Conservation (phyloP, 1,284 basidiomycete species). For the Entoloma clypeatum region DNA sequence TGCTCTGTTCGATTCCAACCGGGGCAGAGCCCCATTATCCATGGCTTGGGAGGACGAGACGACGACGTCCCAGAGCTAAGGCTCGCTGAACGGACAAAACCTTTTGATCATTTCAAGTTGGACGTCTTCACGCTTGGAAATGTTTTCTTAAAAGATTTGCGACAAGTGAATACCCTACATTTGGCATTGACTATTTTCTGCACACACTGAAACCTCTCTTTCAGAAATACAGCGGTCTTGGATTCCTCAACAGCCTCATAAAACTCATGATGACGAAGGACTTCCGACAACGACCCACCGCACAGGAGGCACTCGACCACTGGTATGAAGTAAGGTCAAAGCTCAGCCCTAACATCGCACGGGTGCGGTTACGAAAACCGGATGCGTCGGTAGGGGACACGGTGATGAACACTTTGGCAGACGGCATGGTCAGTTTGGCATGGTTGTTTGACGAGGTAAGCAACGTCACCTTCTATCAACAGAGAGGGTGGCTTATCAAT, state of each 20-base stretch:
- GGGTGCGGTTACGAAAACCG: no score
- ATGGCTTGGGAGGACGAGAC: slow-evolving; percentile 25
- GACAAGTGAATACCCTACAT: slow-evolving; percentile 13
- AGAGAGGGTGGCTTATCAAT: no score
- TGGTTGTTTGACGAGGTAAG: no score
- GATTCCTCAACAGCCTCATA: slow-evolving; percentile 22
- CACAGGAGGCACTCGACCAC: no score
- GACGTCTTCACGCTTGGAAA: no score
- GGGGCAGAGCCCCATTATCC: slow-evolving; percentile 17
- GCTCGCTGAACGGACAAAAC: slow-evolving; percentile 15
- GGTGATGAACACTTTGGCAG: no score
- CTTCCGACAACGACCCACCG: no score
- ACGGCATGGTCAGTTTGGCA: no score
- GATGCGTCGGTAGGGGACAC: no score
- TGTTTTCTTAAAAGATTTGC: slow-evolving; percentile 24
- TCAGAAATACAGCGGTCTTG: slow-evolving; percentile 25
- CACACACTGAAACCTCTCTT: neutral
- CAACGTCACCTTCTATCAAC: no score
- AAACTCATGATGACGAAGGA: slow-evolving; percentile 23
- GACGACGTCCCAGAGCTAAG: slow-evolving; percentile 25
- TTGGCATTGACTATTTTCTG: neutral
- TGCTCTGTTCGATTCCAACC: slow-evolving; percentile 23
- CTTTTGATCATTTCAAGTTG: slow-evolving; percentile 28
- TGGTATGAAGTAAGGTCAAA: no score
- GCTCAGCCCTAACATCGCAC: no score